Evolutionary conservation across 768 basidiomycete species (phyloP), one percentile per base, ranked within the genome.

Genomic region (Hygrophoropsis aurantiaca): DNA sequence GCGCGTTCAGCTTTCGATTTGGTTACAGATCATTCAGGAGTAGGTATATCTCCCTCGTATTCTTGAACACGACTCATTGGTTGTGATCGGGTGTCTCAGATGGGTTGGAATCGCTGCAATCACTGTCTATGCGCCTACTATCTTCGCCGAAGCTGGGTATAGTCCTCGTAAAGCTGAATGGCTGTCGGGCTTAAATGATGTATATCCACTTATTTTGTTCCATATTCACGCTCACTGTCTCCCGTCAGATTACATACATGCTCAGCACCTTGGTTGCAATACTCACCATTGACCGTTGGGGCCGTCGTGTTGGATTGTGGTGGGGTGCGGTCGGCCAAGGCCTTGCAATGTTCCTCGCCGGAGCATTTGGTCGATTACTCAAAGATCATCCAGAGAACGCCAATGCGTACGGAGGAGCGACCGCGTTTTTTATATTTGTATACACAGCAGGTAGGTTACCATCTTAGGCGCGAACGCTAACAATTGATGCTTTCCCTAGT

Each of bases 31-130:
- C 36, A 58, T 74, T 6, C 73, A 74, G 51, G 73, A 73, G 68
- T 71, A 47, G 13, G 65, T 59, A 18, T 34, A 42, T 33, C 38
- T 23, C 30, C 5, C 19, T 39, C 11, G 20, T 34, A 35, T 13
- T 16, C 20, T 19, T 11, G 23, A 4, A 13, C 11, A 30, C 19
- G 16, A 13, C 56, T n/a, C n/a, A n/a, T n/a, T n/a, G n/a, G n/a
- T 54, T 25, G 52, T 40, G 9, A 20, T 15, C n/a, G 2, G 6
- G 24, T 16, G 10, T 30, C 5, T 5, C 39, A 70, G 68, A 56
- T 74, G 73, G 73, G 68, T 71, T 15, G 73, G 73, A 10, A 73
- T 74, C 27, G 71, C 73, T 25, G 72, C 73, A 5, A 72, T 74
- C 43, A 74, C 73, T 5, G 73, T 74, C 1, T 74, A 74, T 40